Base-by-base conservation (phyloP, 148 eudicot genomes). In the Gaultheria prostrata region DNA sequence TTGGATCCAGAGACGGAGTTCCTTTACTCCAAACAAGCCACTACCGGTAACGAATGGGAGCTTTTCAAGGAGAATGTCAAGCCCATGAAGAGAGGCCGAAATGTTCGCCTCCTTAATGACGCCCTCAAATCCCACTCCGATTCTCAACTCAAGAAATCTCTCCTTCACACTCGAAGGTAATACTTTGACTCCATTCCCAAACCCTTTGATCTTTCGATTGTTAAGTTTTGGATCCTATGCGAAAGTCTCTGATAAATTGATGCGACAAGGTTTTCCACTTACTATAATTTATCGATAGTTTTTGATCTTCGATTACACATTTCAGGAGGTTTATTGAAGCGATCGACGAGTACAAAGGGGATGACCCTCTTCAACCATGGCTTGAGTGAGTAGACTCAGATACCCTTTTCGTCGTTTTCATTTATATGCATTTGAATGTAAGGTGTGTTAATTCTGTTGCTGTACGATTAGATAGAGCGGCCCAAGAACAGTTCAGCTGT, bases 301-400 rank as follows among this genome's bases (percentile, higher is more conserved):
- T 50, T 76, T 57, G 14, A 9, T 72, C 74, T 83, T 21, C 35
- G 32, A 5, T 70, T 71, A 14, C 35, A 26, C 67, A 3, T 21
- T 86, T 80, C 88, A 95, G 97, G 91, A 92, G 82, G 87, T 84
- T 94, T 46, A 86, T 97, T 54, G 91, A 88, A 80, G 95, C 92
- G 2, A 94, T 97, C 78, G 90, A 90, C 54, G 90, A 92, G 83
- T 97, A 97, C 76, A 39, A 85, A 75, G 99, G 99, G 28, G 95
- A 94, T 21, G 99, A 97, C 82, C 97, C 99, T 82, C 95, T 97
- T 77, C 94, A 88, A 69, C 99, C 99, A 7, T 97, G 99, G 99
- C 86, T 97, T 17, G 77, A 89, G 99, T 94, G 76, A 88, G 91
- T 86, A 20, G 6, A 49, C 33, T 39, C 43, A 43, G 11, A 11